These are phyloP conservation scores for Cordyceps fumosorosea DNA, from an alignment of 2,329 filamentous ascomycete genomes.

Conservation along the genomic window DNA sequence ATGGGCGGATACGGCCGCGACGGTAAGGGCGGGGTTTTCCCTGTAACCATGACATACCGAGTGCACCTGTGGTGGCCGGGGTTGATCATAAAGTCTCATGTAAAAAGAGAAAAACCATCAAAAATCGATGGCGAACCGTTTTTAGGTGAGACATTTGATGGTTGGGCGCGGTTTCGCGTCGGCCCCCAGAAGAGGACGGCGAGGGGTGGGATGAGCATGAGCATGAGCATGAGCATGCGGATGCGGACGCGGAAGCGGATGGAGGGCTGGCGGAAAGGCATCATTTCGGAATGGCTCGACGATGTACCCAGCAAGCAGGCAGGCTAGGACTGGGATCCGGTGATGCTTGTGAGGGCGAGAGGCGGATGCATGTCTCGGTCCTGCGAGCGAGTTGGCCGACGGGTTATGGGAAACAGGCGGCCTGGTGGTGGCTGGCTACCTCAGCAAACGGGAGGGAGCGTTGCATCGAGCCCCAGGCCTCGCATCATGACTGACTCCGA, in stretches of 20 bases:
- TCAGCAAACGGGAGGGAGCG: neutral
- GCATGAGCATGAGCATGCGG: too few relatives aligned
- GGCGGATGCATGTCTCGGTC: neutral
- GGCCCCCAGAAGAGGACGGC: neutral
- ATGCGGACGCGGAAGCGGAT: neutral
- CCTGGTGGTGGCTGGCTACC: neutral
- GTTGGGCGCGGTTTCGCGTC: constrained; percentile 8
- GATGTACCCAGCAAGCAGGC: too few relatives aligned
- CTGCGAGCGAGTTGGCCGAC: neutral
- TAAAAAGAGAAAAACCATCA: neutral
- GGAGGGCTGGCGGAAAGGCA: neutral
- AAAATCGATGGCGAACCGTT: neutral
- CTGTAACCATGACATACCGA: neutral
- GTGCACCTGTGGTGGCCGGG: neutral
- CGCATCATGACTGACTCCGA: neutral
- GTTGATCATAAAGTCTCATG: neutral
- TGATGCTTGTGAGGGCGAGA: neutral
- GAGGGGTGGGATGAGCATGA: neutral
- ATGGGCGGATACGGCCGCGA: neutral
- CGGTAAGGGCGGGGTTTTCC: neutral
- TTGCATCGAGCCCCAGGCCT: neutral
- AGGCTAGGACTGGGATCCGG: too few relatives aligned
- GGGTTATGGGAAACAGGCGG: neutral
- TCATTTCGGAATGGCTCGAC: neutral
- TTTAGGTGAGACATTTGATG: constrained; percentile 5